Conservation (phyloP, 495 filamentous ascomycete species). For the Zalerion maritima region DNA sequence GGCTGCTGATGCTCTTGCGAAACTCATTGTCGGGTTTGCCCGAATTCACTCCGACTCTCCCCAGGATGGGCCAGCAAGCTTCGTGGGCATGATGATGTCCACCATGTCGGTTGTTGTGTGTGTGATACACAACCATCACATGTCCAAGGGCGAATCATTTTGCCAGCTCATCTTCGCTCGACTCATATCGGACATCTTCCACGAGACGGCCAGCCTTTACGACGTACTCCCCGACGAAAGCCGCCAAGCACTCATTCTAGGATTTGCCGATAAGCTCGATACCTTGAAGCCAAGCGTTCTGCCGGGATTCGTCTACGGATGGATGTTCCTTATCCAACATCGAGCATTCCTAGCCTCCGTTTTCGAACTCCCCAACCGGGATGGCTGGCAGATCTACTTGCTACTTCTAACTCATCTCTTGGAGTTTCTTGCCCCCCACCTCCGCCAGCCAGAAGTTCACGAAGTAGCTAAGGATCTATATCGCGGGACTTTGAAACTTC, state of each 20-base stretch:
- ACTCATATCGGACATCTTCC: constrained; percentile 72
- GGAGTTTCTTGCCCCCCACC: constrained; percentile 58
- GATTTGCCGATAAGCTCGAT: constrained; percentile 57
- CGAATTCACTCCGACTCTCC: constrained; percentile 27
- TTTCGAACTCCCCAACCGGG: constrained; percentile 50
- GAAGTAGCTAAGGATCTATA: constrained; percentile 68
- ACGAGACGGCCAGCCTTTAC: constrained; percentile 31
- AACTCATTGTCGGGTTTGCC: constrained; percentile 61
- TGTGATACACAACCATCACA: constrained; percentile 72
- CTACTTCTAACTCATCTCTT: constrained; percentile 63
- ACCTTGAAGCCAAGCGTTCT: constrained; percentile 62
- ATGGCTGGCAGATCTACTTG: constrained; percentile 62
- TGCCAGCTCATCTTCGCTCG: constrained; percentile 85
- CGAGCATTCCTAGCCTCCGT: constrained; percentile 74
- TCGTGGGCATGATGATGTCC: constrained; percentile 45
- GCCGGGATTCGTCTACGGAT: constrained; percentile 70
- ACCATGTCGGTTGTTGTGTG: constrained; percentile 62
- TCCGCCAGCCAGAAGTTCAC: constrained; percentile 59
- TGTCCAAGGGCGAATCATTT: constrained; percentile 66
- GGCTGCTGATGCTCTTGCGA: constrained; percentile 74
- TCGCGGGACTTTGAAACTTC: constrained; percentile 62
- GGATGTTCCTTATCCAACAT: constrained; percentile 71
- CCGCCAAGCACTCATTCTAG: constrained; percentile 54
- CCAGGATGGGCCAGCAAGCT: constrained; percentile 7
- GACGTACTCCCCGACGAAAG: constrained; percentile 33